Percentiles rank a stretch among this genome's conserved stretches.
These are phyloP conservation scores for Potentilla sterilis DNA, from an alignment of 306 rosid species.

Conservation along the genomic window DNA sequence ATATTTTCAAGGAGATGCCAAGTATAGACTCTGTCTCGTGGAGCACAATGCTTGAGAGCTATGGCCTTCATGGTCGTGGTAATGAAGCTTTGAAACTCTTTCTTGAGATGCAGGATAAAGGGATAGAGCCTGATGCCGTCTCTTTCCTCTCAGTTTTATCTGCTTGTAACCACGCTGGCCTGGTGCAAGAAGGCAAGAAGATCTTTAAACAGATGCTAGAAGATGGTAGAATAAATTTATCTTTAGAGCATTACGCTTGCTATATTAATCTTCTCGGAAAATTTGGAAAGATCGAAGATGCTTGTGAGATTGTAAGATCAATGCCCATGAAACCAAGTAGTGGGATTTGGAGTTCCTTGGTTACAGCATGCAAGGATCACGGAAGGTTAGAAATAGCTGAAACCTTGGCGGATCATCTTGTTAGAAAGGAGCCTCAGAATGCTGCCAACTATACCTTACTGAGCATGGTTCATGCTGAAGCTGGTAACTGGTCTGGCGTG, in stretches of 20 bases:
- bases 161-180: slow-evolving; percentile 71
- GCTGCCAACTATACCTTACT: slow-evolving; percentile 50
- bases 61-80: slow-evolving; percentile 63
- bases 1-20: slow-evolving; percentile 49
- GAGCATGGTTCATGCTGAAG: slow-evolving; percentile 56
- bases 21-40: slow-evolving; percentile 54
- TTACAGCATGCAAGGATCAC: slow-evolving; percentile 59
- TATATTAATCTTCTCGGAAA: slow-evolving; percentile 60
- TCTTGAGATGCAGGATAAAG: slow-evolving; percentile 51
- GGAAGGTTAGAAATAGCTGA: slow-evolving; percentile 55
- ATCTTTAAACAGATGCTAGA: slow-evolving; percentile 36
- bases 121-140: slow-evolving; percentile 45
- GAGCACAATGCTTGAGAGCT: slow-evolving; percentile 52
- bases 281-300: slow-evolving; percentile 62
- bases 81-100: slow-evolving; percentile 50
- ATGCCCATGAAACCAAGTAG: slow-evolving; percentile 63
- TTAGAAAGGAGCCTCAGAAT: slow-evolving; percentile 53
- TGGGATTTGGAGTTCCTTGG: slow-evolving; percentile 60
- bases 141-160: slow-evolving; percentile 54
- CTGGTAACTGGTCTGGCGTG: slow-evolving; percentile 50
- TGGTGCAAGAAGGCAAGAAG: slow-evolving; percentile 50
- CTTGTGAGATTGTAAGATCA: slow-evolving; percentile 40
- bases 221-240: slow-evolving; percentile 31
- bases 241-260: slow-evolving; percentile 61
- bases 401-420: slow-evolving; percentile 43